These are phyloP conservation scores for Spergularia azorica DNA, from an alignment of 179 eudicot species.

Conservation along the genomic window DNA sequence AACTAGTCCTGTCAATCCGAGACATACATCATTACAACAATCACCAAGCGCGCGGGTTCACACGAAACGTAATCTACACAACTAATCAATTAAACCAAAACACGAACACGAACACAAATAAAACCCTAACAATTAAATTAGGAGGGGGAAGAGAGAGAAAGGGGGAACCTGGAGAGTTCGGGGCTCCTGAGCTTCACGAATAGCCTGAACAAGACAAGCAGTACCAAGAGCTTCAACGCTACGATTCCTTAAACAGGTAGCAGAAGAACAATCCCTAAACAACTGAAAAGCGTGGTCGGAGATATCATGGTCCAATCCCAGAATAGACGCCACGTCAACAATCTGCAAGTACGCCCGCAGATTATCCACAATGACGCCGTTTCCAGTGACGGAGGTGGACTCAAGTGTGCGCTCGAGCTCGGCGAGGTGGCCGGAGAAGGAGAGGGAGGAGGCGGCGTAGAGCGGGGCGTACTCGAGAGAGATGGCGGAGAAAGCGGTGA, in stretches of 20 bases:
- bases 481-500: slow-evolving; percentile 88
- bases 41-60: too few species aligned
- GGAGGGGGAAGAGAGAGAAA: slow-evolving; percentile 9
- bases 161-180: slow-evolving; percentile 78
- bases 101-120: neutral
- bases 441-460: slow-evolving; percentile 59
- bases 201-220: slow-evolving; percentile 93
- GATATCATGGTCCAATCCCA: slow-evolving; percentile 67
- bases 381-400: slow-evolving; percentile 26
- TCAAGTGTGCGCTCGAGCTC: slow-evolving; percentile 80
- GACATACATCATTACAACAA: too few species aligned
- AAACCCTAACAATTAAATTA: neutral
- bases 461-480: slow-evolving; percentile 74
- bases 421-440: slow-evolving; percentile 86
- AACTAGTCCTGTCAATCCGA: too few species aligned
- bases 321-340: slow-evolving; percentile 77
- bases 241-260: slow-evolving; percentile 94
- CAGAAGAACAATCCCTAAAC: slow-evolving; percentile 89
- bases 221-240: slow-evolving; percentile 94
- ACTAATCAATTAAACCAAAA: neutral
- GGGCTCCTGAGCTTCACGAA: slow-evolving; percentile 94
- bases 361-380: slow-evolving; percentile 78
- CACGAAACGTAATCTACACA: neutral
- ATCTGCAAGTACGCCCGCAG: slow-evolving; percentile 90
- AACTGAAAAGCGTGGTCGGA: slow-evolving; percentile 94